A percentile compares a stretch with the other conserved stretches of the same genome.
phyloP scores from a whole-genome alignment of 495 filamentous ascomycete species.

The Penicillium ochrochloron region DNA sequence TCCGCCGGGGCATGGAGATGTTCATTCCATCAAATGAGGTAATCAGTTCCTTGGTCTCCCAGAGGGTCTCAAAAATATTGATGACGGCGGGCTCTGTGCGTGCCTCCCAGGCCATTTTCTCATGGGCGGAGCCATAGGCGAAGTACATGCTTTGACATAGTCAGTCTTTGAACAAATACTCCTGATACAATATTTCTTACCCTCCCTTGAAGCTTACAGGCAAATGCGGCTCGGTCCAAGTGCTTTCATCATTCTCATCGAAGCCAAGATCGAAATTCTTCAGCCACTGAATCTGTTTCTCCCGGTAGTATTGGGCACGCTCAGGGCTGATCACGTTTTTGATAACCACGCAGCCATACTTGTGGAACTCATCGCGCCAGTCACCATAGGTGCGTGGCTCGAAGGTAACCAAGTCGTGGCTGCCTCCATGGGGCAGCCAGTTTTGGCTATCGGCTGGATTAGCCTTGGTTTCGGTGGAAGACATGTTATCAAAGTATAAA shows the following conservation, averaged over 20 bases:
- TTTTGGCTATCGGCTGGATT: neutral
- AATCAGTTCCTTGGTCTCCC: neutral
- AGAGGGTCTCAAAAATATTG: neutral
- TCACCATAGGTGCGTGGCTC: neutral
- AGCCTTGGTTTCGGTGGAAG: neutral
- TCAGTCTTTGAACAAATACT: neutral
- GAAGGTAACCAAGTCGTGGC: neutral
- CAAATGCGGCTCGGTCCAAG: constrained; percentile 46
- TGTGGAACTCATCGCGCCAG: neutral
- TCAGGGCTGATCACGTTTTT: constrained; percentile 15
- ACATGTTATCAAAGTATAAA: neutral
- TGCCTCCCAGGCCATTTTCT: constrained; percentile 36
- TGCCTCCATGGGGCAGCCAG: neutral
- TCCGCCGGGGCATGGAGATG: neutral
- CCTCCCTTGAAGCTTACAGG: constrained; percentile 44
- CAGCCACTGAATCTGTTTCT: constrained; percentile 45
- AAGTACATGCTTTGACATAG: constrained; percentile 33
- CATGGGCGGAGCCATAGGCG: constrained; percentile 32
- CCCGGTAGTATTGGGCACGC: constrained; percentile 35
- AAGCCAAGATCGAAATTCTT: constrained; percentile 42
- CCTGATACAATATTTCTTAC: constrained; percentile 15
- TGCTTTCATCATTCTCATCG: constrained; percentile 24
- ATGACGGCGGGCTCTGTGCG: neutral
- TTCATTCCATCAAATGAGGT: neutral
- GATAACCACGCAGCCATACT: neutral